These are phyloP conservation scores for Gossypium anomalum DNA, from an alignment of 345 rosid species.

Conservation along the genomic window DNA sequence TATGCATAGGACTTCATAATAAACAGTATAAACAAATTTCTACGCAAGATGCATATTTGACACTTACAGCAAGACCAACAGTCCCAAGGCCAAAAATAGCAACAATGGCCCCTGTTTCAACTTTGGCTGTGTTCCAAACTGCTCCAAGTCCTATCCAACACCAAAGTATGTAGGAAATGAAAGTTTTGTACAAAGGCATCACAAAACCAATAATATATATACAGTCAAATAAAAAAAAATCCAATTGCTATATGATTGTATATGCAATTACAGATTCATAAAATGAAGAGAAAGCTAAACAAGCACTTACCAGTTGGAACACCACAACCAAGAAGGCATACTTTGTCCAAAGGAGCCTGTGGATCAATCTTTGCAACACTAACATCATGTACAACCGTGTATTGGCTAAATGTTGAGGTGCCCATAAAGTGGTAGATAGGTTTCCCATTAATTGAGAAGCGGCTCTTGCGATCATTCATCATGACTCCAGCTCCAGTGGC, in stretches of 20 bases:
- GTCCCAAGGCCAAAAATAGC: constrained; percentile 98
- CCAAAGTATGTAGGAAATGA: not conserved
- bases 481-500: constrained; percentile 97
- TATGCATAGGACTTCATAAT: not conserved
- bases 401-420: constrained; percentile 95
- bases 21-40: not conserved
- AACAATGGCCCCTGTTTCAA: constrained; percentile 85
- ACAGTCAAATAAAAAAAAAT: not conserved
- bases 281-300: not conserved
- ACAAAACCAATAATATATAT: not conserved
- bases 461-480: constrained; percentile 85
- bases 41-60: not conserved
- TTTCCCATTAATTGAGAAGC: constrained; percentile 84
- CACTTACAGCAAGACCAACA: constrained; percentile 94
- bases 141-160: constrained; percentile 78
- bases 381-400: constrained; percentile 95
- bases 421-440: constrained; percentile 98
- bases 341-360: constrained; percentile 90
- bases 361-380: constrained; percentile 97
- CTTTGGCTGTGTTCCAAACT: constrained; percentile 99
- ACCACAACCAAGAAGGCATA: constrained; percentile 99
- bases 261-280: not conserved
- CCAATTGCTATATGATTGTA: not conserved
- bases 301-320: constrained; percentile 81
- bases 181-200: not conserved